A percentile compares a stretch with the other conserved stretches of the same genome.
Conservation (phyloP, 2,329 filamentous ascomycete genomes). For the Monosporascus sp. region DNA sequence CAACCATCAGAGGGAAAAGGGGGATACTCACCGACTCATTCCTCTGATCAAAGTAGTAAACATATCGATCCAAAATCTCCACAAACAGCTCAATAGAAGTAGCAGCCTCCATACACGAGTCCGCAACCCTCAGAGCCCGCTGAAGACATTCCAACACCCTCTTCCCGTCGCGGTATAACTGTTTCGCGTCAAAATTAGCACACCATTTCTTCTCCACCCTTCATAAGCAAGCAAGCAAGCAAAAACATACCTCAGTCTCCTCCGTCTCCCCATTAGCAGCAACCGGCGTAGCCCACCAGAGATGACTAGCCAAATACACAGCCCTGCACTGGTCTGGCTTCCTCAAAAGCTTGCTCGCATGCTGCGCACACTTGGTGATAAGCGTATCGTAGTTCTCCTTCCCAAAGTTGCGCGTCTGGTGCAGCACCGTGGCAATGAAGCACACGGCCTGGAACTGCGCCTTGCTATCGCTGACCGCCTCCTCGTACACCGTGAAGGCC, state of each 20-base stretch:
- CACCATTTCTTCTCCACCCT: too few species aligned
- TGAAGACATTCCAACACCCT: conserved; percentile 94
- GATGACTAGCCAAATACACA: conserved; percentile 90
- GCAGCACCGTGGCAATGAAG: conserved; percentile 82
- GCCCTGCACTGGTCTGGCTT: conserved; percentile 98
- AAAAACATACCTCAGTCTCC: conserved; percentile 35
- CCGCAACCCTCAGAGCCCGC: conserved; percentile 87
- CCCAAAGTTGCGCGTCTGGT: conserved; percentile 83
- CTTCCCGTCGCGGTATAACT: conserved; percentile 97
- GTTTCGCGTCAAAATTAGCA: too few species aligned
- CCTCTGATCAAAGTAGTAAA: conserved; percentile 98
- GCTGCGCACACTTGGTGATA: conserved; percentile 94
- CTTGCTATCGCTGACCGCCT: conserved; percentile 89
- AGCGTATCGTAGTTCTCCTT: conserved; percentile 98
- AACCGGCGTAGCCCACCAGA: conserved; percentile 96
- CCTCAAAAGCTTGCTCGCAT: conserved; percentile 95
- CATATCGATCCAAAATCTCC: conserved; percentile 95
- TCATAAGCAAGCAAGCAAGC: not conserved
- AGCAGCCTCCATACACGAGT: conserved; percentile 97
- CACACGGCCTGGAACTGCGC: conserved; percentile 98
- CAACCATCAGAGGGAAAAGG: too few species aligned
- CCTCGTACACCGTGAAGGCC: conserved; percentile 96
- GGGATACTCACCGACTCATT: conserved; percentile 72
- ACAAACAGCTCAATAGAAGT: conserved; percentile 97
- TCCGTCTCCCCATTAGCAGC: conserved; percentile 76